A percentile compares a stretch with the other conserved stretches of the same genome.
phyloP scores from a whole-genome alignment of 208 protist genomes.

The Naegleria gruberi region DNA sequence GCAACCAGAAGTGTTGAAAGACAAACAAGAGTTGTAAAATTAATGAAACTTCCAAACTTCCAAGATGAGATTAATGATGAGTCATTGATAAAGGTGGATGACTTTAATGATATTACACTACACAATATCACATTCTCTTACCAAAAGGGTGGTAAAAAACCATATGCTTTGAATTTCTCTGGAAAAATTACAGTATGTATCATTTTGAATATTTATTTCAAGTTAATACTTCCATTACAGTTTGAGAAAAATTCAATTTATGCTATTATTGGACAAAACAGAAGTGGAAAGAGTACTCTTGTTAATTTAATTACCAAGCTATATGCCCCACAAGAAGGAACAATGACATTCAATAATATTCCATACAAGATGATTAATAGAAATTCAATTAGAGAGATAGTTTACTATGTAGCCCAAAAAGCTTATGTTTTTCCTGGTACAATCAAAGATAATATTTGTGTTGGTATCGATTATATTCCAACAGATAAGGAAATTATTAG shows the following conservation, averaged over 20 bases:
- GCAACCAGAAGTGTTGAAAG: background rate
- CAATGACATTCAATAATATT: background rate
- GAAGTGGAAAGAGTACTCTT: slow-evolving; percentile 23
- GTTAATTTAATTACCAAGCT: slow-evolving; percentile 20
- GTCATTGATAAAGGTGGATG: background rate
- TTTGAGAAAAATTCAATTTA: background rate
- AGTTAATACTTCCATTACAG: background rate
- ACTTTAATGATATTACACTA: background rate
- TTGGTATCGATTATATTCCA: background rate
- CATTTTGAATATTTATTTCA: background rate
- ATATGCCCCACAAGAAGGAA: background rate
- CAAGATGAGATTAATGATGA: background rate
- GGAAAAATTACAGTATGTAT: background rate
- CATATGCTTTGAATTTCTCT: background rate
- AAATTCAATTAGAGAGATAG: slow-evolving; percentile 13
- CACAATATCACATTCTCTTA: background rate
- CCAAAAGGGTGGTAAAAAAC: background rate
- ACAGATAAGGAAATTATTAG: slow-evolving; percentile 18
- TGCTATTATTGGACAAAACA: slow-evolving; percentile 27
- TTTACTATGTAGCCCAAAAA: slow-evolving; percentile 23
- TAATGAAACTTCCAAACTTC: slow-evolving; percentile 15
- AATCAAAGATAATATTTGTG: slow-evolving; percentile 18
- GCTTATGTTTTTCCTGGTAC: slow-evolving; percentile 22
- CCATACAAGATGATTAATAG: background rate
- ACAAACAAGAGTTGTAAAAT: background rate